Conservation (phyloP, 768 basidiomycete species). For the Tulasnella sp. region DNA sequence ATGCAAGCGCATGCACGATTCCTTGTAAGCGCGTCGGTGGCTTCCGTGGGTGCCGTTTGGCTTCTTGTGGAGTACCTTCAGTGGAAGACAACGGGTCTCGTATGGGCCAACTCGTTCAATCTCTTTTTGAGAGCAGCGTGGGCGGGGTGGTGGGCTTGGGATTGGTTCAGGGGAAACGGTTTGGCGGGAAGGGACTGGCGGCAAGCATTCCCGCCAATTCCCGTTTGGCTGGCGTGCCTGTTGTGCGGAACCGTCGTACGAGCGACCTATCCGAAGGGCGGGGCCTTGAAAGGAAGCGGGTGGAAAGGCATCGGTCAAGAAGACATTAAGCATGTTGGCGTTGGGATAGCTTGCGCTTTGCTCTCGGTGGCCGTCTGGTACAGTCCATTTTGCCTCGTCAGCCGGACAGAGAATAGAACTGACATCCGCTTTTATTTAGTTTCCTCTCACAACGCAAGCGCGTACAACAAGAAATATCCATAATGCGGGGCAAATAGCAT, state of each 20-base stretch:
- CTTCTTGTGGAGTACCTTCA: slow-evolving; percentile 42
- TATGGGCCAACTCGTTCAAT: slow-evolving; percentile 72
- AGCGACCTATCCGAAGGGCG: neutral
- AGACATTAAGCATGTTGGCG: neutral
- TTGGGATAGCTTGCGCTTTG: neutral
- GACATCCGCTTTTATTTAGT: neutral
- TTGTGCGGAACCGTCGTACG: neutral
- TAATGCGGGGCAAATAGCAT: neutral
- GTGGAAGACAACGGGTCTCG: slow-evolving; percentile 63
- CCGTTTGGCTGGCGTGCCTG: neutral
- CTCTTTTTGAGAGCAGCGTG: slow-evolving; percentile 52
- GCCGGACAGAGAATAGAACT: neutral
- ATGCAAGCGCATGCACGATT: slow-evolving; percentile 63
- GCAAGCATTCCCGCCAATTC: neutral
- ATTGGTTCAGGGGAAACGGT: neutral
- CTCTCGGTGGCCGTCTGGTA: neutral
- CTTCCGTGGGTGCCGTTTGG: slow-evolving; percentile 56
- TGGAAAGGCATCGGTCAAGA: neutral
- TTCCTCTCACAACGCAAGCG: neutral
- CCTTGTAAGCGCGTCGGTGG: slow-evolving; percentile 72
- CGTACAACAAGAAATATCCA: neutral
- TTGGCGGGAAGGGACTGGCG: neutral
- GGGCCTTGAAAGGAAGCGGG: neutral
- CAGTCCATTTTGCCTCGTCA: neutral
- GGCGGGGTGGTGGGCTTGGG: slow-evolving; percentile 10